A percentile compares a stretch with the other conserved stretches of the same genome.
phyloP scores from a whole-genome alignment of 495 filamentous ascomycete species.

The Penicillium ochrochloron region DNA sequence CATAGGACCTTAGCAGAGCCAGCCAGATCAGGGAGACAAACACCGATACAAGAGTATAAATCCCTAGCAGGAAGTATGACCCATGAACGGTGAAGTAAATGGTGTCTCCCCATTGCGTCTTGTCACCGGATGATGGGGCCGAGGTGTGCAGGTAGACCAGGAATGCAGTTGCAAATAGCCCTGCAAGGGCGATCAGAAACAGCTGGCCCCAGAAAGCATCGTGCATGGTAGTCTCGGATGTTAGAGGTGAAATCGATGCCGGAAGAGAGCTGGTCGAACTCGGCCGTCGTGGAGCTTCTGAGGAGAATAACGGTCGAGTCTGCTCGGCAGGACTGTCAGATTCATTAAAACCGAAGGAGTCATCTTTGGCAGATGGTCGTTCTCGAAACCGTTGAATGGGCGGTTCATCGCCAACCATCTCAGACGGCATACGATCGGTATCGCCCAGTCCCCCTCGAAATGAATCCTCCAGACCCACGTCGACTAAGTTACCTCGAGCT shows the following conservation, averaged over 20 bases:
- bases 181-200: conserved; percentile 81
- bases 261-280: conserved; percentile 48
- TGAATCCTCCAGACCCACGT: conserved; percentile 81
- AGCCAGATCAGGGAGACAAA: conserved; percentile 90
- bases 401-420: conserved; percentile 68
- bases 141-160: conserved; percentile 88
- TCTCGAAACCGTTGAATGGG: conserved; percentile 84
- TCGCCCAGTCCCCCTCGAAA: conserved; percentile 47
- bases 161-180: conserved; percentile 83
- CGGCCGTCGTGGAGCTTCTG: conserved; percentile 44
- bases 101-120: conserved; percentile 79
- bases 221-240: conserved; percentile 64
- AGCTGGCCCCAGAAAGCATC: conserved; percentile 92
- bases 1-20: conserved; percentile 81
- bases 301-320: conserved; percentile 41
- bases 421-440: conserved; percentile 59
- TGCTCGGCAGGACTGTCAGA: conserved; percentile 54
- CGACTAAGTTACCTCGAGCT: conserved; percentile 75
- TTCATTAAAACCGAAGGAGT: conserved; percentile 38
- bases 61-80: conserved; percentile 85
- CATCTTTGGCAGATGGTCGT: conserved; percentile 42
- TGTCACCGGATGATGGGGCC: conserved; percentile 58
- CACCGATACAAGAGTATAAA: conserved; percentile 89
- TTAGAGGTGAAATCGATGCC: conserved; percentile 52
- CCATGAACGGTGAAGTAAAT: conserved; percentile 87